Conservation (phyloP, 768 basidiomycete genomes). For the Tylopilus plumbeoviolaceoides region DNA sequence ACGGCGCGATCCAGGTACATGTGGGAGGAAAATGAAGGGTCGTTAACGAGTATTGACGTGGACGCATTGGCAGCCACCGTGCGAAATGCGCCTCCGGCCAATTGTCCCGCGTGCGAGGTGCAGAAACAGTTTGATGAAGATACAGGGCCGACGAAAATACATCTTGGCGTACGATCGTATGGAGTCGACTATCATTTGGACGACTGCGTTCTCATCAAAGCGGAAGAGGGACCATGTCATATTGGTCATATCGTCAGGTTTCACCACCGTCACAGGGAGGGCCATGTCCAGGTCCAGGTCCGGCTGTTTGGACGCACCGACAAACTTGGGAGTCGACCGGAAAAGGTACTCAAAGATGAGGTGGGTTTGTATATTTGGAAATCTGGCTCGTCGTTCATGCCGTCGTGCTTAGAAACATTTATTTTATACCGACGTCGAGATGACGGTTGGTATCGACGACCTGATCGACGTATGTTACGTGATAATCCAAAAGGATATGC, state of each 20-base stretch:
- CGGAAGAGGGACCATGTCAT: constrained; percentile 46
- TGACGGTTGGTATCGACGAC: constrained; percentile 29
- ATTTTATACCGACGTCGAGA: constrained; percentile 49
- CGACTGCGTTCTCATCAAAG: constrained; percentile 56
- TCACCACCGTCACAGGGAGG: constrained; percentile 15
- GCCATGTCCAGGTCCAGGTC: constrained; percentile 28
- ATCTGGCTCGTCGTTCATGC: not conserved
- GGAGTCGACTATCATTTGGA: constrained; percentile 53
- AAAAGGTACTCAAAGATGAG: constrained; percentile 48
- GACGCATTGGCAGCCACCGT: constrained; percentile 13
- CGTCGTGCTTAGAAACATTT: constrained; percentile 49
- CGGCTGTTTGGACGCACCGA: constrained; percentile 49
- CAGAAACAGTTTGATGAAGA: constrained; percentile 32
- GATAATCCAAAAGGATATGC: constrained; percentile 32
- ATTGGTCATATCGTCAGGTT: constrained; percentile 51
- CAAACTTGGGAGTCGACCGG: constrained; percentile 36
- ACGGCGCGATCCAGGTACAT: constrained; percentile 37
- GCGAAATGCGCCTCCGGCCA: constrained; percentile 37
- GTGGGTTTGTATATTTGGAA: constrained; percentile 27
- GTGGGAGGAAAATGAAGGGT: constrained; percentile 43
- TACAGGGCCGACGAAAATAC: constrained; percentile 25
- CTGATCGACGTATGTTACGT: constrained; percentile 51
- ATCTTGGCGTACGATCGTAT: constrained; percentile 42
- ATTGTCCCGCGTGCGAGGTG: constrained; percentile 50
- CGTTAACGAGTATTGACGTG: constrained; percentile 42